Conservation (phyloP, 805 yeast genomes). For the Schwanniomyces vanrijiae region DNA sequence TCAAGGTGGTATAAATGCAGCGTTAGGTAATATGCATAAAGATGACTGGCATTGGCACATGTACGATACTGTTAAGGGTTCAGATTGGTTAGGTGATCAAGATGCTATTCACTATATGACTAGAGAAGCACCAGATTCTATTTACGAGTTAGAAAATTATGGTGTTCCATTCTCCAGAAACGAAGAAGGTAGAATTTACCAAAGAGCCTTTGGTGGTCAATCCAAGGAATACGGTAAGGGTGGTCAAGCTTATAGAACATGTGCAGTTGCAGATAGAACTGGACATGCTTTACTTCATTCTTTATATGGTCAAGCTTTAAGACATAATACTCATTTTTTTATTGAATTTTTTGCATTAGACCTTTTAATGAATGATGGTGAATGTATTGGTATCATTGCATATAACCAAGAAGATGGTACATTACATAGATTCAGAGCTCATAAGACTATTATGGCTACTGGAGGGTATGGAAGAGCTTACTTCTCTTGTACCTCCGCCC, state of each 20-base stretch:
- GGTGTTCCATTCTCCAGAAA: conserved; percentile 99
- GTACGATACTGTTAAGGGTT: conserved; percentile 99
- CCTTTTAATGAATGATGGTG: conserved; percentile 90
- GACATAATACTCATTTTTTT: conserved; percentile 96
- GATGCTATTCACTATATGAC: conserved; percentile 99
- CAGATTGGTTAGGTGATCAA: conserved; percentile 99
- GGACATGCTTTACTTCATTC: conserved; percentile 97
- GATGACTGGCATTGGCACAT: conserved; percentile 99
- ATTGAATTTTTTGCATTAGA: conserved; percentile 96
- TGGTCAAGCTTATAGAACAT: conserved; percentile 98
- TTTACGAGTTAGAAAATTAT: conserved; percentile 94
- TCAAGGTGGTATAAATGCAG: conserved; percentile 99
- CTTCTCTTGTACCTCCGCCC: conserved; percentile 98
- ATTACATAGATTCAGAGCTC: conserved; percentile 94
- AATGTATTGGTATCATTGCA: conserved; percentile 94
- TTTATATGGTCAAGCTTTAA: conserved; percentile 90
- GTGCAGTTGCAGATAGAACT: conserved; percentile 99
- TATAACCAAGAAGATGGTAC: conserved; percentile 99
- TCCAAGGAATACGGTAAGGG: conserved; percentile 93
- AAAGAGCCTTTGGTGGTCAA: conserved; percentile 99
- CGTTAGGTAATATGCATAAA: conserved; percentile 95
- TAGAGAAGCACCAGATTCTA: conserved; percentile 92
- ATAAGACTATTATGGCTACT: conserved; percentile 94
- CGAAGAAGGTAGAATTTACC: conserved; percentile 94
- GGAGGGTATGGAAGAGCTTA: conserved; percentile 99